Conservation (phyloP, 768 basidiomycete species). For the Roridomyces roridus region DNA sequence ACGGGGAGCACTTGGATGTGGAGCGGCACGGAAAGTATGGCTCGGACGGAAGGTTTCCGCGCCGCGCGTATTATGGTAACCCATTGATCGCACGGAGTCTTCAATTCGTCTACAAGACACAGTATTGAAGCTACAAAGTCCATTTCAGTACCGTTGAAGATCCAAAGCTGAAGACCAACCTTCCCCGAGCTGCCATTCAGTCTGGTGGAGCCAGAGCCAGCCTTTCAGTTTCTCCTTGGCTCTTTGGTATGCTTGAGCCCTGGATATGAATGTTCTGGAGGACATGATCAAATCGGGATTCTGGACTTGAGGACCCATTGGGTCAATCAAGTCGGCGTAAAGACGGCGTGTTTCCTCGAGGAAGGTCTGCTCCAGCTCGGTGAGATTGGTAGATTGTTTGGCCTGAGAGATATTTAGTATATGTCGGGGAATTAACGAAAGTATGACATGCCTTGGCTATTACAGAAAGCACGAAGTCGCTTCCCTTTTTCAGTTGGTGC, state of each 20-base stretch:
- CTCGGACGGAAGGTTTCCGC: slow-evolving; percentile 10
- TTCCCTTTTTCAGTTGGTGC: slow-evolving; percentile 10
- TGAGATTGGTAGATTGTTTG: slow-evolving; percentile 3
- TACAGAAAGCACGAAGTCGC: slow-evolving; percentile 2
- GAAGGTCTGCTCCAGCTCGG: slow-evolving; percentile 3
- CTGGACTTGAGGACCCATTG: slow-evolving; percentile 12
- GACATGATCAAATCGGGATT: slow-evolving; percentile 5
- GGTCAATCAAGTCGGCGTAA: slow-evolving; percentile 5
- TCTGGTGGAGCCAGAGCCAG: slow-evolving; percentile 6
- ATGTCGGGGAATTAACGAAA: neutral
- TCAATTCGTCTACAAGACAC: slow-evolving; percentile 8
- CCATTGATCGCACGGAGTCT: slow-evolving; percentile 11
- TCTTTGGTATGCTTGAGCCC: neutral
- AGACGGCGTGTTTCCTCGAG: slow-evolving; percentile 2
- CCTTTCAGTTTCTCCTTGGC: slow-evolving; percentile 10
- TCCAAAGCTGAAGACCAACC: slow-evolving; percentile 5
- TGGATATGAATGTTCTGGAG: slow-evolving; percentile 3
- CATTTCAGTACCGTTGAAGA: neutral
- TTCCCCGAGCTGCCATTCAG: slow-evolving; percentile 3
- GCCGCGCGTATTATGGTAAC: slow-evolving; percentile 6
- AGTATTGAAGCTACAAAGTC: slow-evolving; percentile 6
- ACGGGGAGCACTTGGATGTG: slow-evolving; percentile 4
- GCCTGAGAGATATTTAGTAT: slow-evolving; percentile 2
- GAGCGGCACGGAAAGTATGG: slow-evolving; percentile 9
- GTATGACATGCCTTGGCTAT: slow-evolving; percentile 9